Conservation (phyloP, 2,329 filamentous ascomycete genomes). For the Penicillium sp. region DNA sequence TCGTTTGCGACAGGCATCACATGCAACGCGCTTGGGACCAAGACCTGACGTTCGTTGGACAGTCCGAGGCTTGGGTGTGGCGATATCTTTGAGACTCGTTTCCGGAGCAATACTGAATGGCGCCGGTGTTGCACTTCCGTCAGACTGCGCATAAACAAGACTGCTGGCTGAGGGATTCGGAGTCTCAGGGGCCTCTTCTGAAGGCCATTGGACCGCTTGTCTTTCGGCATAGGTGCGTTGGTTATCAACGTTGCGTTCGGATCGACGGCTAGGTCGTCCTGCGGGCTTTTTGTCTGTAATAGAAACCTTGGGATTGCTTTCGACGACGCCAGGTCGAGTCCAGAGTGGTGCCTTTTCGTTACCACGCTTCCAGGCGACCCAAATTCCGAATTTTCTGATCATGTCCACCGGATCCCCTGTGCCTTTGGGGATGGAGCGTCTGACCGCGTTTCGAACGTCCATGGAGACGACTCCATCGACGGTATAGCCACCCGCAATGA, state of each 20-base stretch:
- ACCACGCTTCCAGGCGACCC: slow-evolving; percentile 60
- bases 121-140: slow-evolving; percentile 20
- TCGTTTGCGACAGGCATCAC: slow-evolving; percentile 54
- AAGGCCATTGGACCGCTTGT: slow-evolving; percentile 30
- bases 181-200: slow-evolving; percentile 20
- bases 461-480: slow-evolving; percentile 54
- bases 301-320: slow-evolving; percentile 43
- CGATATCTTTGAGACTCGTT: slow-evolving; percentile 23
- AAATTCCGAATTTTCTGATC: slow-evolving; percentile 54
- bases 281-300: slow-evolving; percentile 48
- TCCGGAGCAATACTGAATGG: slow-evolving; percentile 14
- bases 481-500: slow-evolving; percentile 51
- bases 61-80: slow-evolving; percentile 32
- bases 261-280: slow-evolving; percentile 47
- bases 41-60: slow-evolving; percentile 51
- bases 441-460: slow-evolving; percentile 52
- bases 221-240: slow-evolving; percentile 36
- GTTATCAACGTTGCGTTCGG: slow-evolving; percentile 45
- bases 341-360: slow-evolving; percentile 55
- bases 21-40: slow-evolving; percentile 52
- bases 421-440: slow-evolving; percentile 55
- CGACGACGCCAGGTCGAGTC: slow-evolving; percentile 50
- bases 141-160: slow-evolving; percentile 14
- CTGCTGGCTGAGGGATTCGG: slow-evolving; percentile 13
- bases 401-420: slow-evolving; percentile 53